phyloP scores from a whole-genome alignment of 371 early-diverging fungal genomes.

The Apophysomyces variabilis region DNA sequence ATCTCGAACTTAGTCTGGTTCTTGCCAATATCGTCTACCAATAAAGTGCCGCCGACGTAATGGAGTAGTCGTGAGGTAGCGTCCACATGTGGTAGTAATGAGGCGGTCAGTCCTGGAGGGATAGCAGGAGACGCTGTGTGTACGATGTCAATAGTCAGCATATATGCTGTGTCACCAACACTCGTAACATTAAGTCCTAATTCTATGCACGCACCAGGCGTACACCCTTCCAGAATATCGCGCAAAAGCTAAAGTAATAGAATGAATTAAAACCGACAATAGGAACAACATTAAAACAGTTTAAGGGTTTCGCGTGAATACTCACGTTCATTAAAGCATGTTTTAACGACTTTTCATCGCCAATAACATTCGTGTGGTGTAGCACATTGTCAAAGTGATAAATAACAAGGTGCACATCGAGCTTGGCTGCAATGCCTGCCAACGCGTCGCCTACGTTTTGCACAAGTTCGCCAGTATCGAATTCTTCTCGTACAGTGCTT shows the following conservation, averaged over 20 bases:
- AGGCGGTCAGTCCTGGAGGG: conserved; percentile 8
- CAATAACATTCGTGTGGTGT: conserved; percentile 53
- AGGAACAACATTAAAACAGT: background rate
- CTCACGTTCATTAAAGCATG: conserved; percentile 60
- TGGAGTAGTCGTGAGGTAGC: conserved; percentile 42
- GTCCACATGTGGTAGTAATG: conserved; percentile 30
- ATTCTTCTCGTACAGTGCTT: conserved; percentile 23
- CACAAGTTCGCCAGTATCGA: conserved; percentile 62
- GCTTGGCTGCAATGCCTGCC: conserved; percentile 55
- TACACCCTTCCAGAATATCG: conserved; percentile 42
- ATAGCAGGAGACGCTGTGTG: conserved; percentile 15
- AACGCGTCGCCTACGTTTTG: conserved; percentile 61
- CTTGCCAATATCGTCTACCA: conserved; percentile 30
- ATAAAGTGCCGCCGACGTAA: conserved; percentile 42
- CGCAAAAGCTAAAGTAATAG: conserved; percentile 36
- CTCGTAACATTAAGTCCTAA: conserved; percentile 37
- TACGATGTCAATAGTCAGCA: conserved; percentile 11
- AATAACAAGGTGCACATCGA: conserved; percentile 58
- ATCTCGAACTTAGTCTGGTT: conserved; percentile 8
- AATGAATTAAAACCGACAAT: background rate
- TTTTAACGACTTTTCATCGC: conserved; percentile 57
- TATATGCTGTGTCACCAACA: background rate
- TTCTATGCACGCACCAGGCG: conserved; percentile 51
- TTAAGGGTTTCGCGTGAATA: conserved; percentile 7
- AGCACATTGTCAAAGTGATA: conserved; percentile 55